These are phyloP conservation scores for Saccharomyces paradoxus DNA, from an alignment of 805 yeast species.

Conservation along the genomic window DNA sequence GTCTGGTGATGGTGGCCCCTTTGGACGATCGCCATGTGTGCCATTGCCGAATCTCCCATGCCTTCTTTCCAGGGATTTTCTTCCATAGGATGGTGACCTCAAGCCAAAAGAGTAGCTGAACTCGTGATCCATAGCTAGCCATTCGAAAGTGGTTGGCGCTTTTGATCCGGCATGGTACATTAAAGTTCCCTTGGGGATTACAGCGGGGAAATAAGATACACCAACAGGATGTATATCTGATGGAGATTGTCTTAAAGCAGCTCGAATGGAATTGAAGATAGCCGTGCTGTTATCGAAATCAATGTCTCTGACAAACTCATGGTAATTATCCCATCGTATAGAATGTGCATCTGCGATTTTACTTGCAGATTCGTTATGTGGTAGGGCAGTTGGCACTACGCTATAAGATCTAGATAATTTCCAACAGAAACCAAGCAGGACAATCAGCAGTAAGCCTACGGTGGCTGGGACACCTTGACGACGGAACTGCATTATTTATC, in stretches of 20 bases:
- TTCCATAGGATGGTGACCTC: constrained; percentile 17
- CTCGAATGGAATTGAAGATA: constrained; percentile 46
- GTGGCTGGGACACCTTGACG: background rate
- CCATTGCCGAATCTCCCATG: constrained; percentile 2
- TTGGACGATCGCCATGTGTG: background rate
- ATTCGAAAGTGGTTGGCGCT: constrained; percentile 44
- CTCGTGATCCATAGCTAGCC: constrained; percentile 60
- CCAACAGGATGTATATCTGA: constrained; percentile 49
- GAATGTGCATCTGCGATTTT: background rate
- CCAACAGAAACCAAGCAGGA: background rate
- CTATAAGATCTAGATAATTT: background rate
- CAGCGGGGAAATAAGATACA: constrained; percentile 52
- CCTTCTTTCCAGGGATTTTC: constrained; percentile 9
- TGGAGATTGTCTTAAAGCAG: constrained; percentile 44
- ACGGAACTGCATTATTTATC: background rate
- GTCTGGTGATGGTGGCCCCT: background rate
- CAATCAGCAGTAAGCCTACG: background rate
- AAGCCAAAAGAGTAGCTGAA: constrained; percentile 45
- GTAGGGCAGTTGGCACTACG: background rate
- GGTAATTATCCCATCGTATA: constrained; percentile 19
- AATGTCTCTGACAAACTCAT: constrained; percentile 24
- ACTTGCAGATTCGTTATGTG: background rate
- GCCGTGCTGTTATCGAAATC: constrained; percentile 45
- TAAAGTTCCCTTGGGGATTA: constrained; percentile 49
- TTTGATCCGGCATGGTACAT: constrained; percentile 46